phyloP scores from a whole-genome alignment of 305 asterid genomes.

The Fraxinus xanthoxyloides region DNA sequence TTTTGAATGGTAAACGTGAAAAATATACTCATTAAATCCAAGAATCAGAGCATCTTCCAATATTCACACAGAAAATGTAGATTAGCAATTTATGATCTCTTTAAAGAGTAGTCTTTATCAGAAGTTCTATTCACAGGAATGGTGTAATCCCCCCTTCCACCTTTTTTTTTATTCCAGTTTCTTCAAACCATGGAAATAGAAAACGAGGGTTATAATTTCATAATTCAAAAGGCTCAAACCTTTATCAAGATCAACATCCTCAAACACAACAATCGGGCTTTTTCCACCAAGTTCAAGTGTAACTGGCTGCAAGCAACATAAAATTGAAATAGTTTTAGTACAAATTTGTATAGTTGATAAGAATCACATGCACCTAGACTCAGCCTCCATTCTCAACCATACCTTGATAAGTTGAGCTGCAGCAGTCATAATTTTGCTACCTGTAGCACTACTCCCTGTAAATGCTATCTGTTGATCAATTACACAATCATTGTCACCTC shows the following conservation, averaged over 20 bases:
- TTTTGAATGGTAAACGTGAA: not conserved
- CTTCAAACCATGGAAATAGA: not conserved
- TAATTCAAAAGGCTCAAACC: slow-evolving; percentile 46
- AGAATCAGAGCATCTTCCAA: not conserved
- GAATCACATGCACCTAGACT: slow-evolving; percentile 1
- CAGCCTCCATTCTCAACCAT: slow-evolving; percentile 17
- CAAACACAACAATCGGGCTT: slow-evolving; percentile 92
- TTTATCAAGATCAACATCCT: slow-evolving; percentile 88
- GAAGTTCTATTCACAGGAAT: not conserved
- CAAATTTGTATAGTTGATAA: not conserved
- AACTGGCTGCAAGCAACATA: slow-evolving; percentile 65
- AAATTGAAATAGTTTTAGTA: not conserved
- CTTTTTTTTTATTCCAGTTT: not conserved
- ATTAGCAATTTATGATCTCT: not conserved
- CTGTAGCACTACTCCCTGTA: slow-evolving; percentile 90
- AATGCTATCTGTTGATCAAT: slow-evolving; percentile 72
- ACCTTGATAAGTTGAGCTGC: slow-evolving; percentile 93
- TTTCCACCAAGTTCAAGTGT: slow-evolving; percentile 97
- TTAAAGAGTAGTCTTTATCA: not conserved
- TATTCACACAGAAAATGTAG: too few species aligned
- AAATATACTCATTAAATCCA: not conserved
- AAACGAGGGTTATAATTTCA: not conserved
- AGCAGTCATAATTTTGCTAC: slow-evolving; percentile 84
- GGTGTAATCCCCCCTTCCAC: not conserved
- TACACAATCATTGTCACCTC: slow-evolving; percentile 10